phyloP scores from a whole-genome alignment of 2,329 filamentous ascomycete species.

The Drechslera avenae region DNA sequence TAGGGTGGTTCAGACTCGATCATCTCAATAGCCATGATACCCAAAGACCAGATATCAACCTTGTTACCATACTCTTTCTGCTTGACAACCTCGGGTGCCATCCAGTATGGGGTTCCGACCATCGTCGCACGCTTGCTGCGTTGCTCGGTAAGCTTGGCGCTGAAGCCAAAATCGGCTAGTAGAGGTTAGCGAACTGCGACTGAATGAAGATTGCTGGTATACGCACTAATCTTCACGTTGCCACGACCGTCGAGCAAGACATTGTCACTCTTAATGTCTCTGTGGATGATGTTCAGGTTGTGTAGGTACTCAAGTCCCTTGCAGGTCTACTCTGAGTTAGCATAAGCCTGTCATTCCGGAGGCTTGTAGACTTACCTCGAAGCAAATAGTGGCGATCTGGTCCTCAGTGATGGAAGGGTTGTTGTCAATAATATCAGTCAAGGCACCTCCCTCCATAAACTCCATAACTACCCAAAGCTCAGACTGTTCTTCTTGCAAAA shows the following conservation, averaged over 20 bases:
- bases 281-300: constrained; percentile 94
- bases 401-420: constrained; percentile 93
- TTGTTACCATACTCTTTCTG: constrained; percentile 99
- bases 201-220: neutral
- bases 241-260: constrained; percentile 91
- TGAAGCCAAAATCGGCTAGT: constrained; percentile 98
- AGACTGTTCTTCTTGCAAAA: constrained; percentile 89
- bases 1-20: constrained; percentile 98
- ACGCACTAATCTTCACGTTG: constrained; percentile 96
- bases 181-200: constrained; percentile 6
- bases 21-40: constrained; percentile 99
- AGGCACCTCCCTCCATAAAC: constrained; percentile 97
- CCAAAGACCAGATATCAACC: constrained; percentile 98
- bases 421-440: constrained; percentile 99
- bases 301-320: constrained; percentile 93
- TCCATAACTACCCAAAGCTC: constrained; percentile 99
- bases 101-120: constrained; percentile 99
- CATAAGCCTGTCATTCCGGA: neutral
- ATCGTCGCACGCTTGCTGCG: constrained; percentile 98
- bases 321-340: constrained; percentile 72
- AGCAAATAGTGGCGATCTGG: constrained; percentile 96
- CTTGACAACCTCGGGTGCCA: constrained; percentile 99
- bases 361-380: constrained; percentile 70
- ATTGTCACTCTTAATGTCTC: constrained; percentile 99
- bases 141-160: constrained; percentile 94